Base-by-base conservation (phyloP, 768 basidiomycete genomes). In the Xerocomus brunneocitrinus region DNA sequence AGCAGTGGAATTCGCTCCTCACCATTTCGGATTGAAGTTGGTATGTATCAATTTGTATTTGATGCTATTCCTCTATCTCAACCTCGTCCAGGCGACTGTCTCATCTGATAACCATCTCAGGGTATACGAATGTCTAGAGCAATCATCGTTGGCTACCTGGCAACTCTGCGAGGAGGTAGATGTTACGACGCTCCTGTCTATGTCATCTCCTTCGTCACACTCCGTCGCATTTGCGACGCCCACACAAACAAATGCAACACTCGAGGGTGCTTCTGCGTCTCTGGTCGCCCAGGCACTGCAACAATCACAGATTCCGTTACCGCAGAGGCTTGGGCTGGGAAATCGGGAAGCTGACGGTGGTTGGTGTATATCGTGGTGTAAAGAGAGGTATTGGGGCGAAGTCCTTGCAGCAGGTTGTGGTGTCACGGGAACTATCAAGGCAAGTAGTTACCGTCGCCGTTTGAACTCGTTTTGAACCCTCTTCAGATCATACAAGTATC, bases 321-420 rank as follows among this genome's bases (percentile, higher is more conserved):
- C 63, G 62, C 55, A 62, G 58, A 67, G 76, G 52, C 71, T 74
- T 14, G 79, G 80, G 1, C 55, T 73, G 24, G 85, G 82, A 0
- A 84, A 81, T 59, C 76, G 87, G 39, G 89, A 95, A 68, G 91
- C 91, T 3, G 86, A 92, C 50, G 92, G 92, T 4, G 95, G 90
- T 1, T 98, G 93, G 93, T 88, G 85, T 52, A 70, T 99, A 40
- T 88, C 87, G 8, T 99, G 95, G 94, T 98, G 95, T 70, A 91
- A 92, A 64, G 97, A 98, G 62, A 79, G 81, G 55, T 97, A 94
- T 70, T 97, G 94, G 94, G 95, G 95, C 2, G 90, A 94, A 65
- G 64, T 95, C 19, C 75, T 98, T 46, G 93, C 92, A 8, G 85
- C 83, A 0, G 81, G 84, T 2, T 81, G 80, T 50, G 94, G 93